These are phyloP conservation scores for Fusarium foetens DNA, from an alignment of 2,329 filamentous ascomycete species.

Conservation along the genomic window DNA sequence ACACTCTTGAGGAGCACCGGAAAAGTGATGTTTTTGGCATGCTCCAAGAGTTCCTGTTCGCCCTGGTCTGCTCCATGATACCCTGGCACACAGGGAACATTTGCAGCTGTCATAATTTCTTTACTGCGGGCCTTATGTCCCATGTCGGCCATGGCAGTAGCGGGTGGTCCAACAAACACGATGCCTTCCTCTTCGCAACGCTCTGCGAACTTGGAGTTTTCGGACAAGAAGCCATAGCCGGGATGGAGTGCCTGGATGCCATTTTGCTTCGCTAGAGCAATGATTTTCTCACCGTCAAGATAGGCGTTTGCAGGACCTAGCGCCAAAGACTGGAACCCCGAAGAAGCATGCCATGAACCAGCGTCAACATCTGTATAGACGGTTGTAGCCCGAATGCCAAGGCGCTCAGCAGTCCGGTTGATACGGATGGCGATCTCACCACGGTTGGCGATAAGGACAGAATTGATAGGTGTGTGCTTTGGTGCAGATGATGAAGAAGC, in stretches of 20 bases:
- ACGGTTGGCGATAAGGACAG: conserved; percentile 94
- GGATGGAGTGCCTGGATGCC: conserved; percentile 94
- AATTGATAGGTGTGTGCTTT: conserved; percentile 67
- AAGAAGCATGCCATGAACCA: conserved; percentile 85
- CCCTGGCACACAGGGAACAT: conserved; percentile 94
- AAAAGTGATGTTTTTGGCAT: conserved; percentile 77
- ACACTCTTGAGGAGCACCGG: conserved; percentile 84
- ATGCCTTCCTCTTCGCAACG: conserved; percentile 90
- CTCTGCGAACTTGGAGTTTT: conserved; percentile 90
- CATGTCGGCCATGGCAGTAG: conserved; percentile 85
- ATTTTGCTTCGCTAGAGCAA: conserved; percentile 84
- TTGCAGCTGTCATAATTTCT: conserved; percentile 95
- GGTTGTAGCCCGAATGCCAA: conserved; percentile 93
- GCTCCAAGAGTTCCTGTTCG: conserved; percentile 65
- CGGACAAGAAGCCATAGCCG: conserved; percentile 94
- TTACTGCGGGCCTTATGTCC: conserved; percentile 94
- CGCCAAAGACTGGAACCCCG: conserved; percentile 84
- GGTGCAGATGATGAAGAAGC: conserved; percentile 47
- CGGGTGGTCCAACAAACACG: conserved; percentile 92
- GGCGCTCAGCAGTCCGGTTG: conserved; percentile 83
- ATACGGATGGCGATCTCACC: conserved; percentile 97
- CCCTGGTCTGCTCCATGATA: conserved; percentile 92
- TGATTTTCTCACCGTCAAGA: conserved; percentile 92
- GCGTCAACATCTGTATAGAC: conserved; percentile 95
- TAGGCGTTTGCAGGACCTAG: conserved; percentile 87